Percentiles rank a stretch among this genome's conserved stretches.
phyloP scores from a whole-genome alignment of 108 stramenopile genomes.

The Seminavis robusta region DNA sequence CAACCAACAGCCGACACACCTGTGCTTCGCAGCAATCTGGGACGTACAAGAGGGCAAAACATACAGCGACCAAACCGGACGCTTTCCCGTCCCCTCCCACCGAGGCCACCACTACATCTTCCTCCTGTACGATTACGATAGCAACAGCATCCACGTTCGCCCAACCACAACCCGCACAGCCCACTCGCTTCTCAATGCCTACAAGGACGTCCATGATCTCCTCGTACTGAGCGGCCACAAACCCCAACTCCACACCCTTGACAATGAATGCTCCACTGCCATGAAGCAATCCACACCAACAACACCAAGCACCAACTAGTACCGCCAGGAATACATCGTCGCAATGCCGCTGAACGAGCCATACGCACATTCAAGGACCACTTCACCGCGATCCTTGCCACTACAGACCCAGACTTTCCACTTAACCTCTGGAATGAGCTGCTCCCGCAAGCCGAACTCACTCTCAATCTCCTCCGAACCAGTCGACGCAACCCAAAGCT shows the following conservation, averaged over 20 bases:
- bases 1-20: conserved; percentile 3
- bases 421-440: conserved; percentile 27
- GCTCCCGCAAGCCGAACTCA: conserved; percentile 21
- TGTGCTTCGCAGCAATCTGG: conserved; percentile 4
- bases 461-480: conserved; percentile 34
- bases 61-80: conserved; percentile 36
- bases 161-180: conserved; percentile 10
- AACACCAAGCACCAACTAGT: conserved; percentile 22
- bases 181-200: background rate
- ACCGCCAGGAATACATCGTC: conserved; percentile 26
- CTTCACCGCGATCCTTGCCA: conserved; percentile 38
- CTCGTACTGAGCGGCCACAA: background rate
- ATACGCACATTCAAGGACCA: conserved; percentile 48
- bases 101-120: conserved; percentile 26
- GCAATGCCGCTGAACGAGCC: conserved; percentile 52
- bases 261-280: conserved; percentile 16
- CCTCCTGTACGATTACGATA: conserved; percentile 32
- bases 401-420: conserved; percentile 19
- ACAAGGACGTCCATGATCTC: background rate
- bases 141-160: conserved; percentile 22
- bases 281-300: conserved; percentile 5
- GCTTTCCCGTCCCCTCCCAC: conserved; percentile 18
- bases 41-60: conserved; percentile 10
- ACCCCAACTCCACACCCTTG: conserved; percentile 24
- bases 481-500: conserved; percentile 28